phyloP scores from a whole-genome alignment of 139 green algal genomes.

The Chlorella vulgaris region DNA sequence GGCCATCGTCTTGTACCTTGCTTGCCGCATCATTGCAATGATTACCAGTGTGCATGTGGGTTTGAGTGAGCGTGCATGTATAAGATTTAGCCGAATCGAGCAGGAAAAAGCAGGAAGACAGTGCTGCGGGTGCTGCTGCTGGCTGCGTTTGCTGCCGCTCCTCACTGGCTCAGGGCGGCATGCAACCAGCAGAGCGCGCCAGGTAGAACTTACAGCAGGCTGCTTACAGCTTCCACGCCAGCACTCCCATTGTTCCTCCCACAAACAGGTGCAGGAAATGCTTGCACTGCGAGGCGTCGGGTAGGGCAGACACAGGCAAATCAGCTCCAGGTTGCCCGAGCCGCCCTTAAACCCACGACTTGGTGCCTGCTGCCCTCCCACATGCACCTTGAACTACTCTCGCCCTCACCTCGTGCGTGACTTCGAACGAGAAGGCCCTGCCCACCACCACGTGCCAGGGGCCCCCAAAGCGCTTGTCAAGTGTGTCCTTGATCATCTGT shows the following conservation, averaged over 20 bases:
- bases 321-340: rapidly evolving
- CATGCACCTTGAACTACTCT: background rate
- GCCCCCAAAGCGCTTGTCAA: slow-evolving; percentile 94
- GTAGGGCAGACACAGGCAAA: background rate
- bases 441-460: slow-evolving; percentile 91
- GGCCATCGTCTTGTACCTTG: no score
- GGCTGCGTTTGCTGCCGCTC: no score
- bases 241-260: slow-evolving; percentile 76
- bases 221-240: slow-evolving; percentile 88
- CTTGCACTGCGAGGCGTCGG: slow-evolving; percentile 72
- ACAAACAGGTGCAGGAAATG: slow-evolving; percentile 89
- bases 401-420: slow-evolving; percentile 82
- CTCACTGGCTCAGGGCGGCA: no score
- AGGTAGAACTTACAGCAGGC: background rate
- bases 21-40: no score
- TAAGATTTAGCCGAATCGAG: no score
- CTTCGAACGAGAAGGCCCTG: slow-evolving; percentile 82
- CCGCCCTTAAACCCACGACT: no score
- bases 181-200: background rate
- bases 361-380: no score
- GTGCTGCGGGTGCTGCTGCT: no score
- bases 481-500: slow-evolving; percentile 55
- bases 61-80: no score
- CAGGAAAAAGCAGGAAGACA: no score
- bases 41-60: no score